A percentile compares a stretch with the other conserved stretches of the same genome.
Conservation (phyloP, 495 filamentous ascomycete genomes). For the Choiromyces venosus region DNA sequence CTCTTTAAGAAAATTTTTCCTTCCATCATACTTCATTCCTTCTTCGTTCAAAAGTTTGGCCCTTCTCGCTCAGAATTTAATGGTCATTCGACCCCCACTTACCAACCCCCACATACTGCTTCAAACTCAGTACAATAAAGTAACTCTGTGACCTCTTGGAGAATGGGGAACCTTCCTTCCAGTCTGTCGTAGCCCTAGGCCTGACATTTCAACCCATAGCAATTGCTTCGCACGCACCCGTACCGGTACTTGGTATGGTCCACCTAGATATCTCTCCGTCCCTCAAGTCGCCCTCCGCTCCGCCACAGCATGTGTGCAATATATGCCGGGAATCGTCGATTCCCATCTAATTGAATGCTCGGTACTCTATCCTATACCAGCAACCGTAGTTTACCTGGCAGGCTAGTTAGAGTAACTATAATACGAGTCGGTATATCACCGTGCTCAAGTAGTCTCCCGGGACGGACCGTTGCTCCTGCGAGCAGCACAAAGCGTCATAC, state of each 20-base stretch:
- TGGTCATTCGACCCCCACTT: neutral
- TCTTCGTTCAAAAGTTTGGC: neutral
- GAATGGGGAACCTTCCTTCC: neutral
- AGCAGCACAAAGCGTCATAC: neutral
- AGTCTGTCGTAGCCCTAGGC: neutral
- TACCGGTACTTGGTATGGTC: too few relatives aligned
- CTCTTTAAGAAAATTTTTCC: neutral
- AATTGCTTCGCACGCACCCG: neutral
- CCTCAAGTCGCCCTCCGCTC: neutral
- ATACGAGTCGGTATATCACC: neutral
- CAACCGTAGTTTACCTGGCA: neutral
- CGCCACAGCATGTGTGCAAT: slow-evolving; percentile 1
- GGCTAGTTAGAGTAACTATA: neutral
- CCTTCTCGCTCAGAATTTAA: neutral
- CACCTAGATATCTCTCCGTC: too few relatives aligned
- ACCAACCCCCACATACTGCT: neutral
- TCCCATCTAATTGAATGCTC: neutral
- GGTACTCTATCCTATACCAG: neutral
- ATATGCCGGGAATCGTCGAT: neutral
- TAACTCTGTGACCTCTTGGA: neutral
- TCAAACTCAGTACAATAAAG: neutral
- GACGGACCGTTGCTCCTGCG: neutral
- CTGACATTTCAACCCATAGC: neutral
- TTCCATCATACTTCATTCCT: too few relatives aligned
- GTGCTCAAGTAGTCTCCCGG: neutral